Evolutionary conservation across 257 asterid species (phyloP).

Genomic region (Solanum dulcamara): DNA sequence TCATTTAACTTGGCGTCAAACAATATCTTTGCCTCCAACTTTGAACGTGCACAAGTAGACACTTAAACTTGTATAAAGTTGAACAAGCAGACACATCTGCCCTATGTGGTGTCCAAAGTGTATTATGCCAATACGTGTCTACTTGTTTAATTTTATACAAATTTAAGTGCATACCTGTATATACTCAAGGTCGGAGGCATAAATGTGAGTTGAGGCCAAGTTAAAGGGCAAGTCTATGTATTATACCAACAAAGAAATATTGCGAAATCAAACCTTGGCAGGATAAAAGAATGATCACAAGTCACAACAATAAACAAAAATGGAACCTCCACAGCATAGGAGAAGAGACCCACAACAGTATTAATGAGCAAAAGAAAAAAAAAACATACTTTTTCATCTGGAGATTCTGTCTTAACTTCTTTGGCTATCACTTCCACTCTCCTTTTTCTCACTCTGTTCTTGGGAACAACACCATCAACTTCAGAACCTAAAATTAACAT

Average conservation of each 20-base stretch:
- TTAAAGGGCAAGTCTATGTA: background rate
- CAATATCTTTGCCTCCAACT: too few species aligned
- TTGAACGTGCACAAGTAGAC: too few species aligned
- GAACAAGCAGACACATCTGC: too few species aligned
- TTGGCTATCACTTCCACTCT: background rate
- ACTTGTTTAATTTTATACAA: too few species aligned
- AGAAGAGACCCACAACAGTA: background rate
- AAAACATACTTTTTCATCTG: background rate
- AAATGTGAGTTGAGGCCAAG: accelerated
- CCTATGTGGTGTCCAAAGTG: accelerated
- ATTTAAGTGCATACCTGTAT: background rate
- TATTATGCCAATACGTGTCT: background rate
- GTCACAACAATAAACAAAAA: background rate
- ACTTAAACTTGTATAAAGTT: too few species aligned
- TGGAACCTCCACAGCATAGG: background rate
- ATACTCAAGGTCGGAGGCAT: background rate
- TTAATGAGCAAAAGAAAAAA: background rate
- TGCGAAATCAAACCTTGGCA: background rate
- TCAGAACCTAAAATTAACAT: background rate
- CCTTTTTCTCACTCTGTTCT: background rate
- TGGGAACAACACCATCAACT: background rate
- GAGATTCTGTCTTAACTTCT: background rate
- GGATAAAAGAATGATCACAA: background rate
- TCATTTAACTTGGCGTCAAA: background rate
- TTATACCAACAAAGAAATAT: background rate